Evolutionary conservation across 768 basidiomycete species (phyloP).

Genomic region (Boletales sp.): DNA sequence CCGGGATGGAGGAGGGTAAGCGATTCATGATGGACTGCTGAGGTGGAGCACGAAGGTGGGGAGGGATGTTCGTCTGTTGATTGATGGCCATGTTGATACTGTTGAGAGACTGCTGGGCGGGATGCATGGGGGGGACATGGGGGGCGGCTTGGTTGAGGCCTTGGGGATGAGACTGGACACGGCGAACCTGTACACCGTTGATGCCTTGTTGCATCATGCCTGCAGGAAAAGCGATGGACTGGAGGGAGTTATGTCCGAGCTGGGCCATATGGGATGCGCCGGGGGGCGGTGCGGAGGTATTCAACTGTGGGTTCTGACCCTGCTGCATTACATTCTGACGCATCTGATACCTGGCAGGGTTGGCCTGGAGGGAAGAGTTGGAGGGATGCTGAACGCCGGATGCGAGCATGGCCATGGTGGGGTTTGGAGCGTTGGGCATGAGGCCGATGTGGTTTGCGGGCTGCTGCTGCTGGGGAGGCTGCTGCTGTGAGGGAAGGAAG

Average conservation of each 20-base stretch:
- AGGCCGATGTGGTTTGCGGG: conserved; percentile 33
- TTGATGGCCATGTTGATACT: conserved; percentile 45
- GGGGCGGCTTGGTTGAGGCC: conserved; percentile 36
- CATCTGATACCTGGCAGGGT: conserved; percentile 28
- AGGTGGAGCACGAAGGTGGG: conserved; percentile 31
- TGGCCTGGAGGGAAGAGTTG: conserved; percentile 21
- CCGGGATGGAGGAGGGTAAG: conserved; percentile 30
- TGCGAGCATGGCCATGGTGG: conserved; percentile 39
- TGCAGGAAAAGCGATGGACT: conserved; percentile 40
- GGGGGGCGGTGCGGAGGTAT: conserved; percentile 25
- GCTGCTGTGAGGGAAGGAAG: conserved; percentile 38
- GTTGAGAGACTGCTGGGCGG: conserved; percentile 32
- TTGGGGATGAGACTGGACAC: conserved; percentile 58
- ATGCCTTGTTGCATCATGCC: conserved; percentile 40
- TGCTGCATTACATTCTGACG: conserved; percentile 38
- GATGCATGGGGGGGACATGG: conserved; percentile 35
- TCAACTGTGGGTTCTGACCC: conserved; percentile 35
- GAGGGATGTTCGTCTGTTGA: conserved; percentile 39
- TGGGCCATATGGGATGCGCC: conserved; percentile 27
- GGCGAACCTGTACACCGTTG: conserved; percentile 40
- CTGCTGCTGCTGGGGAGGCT: conserved; percentile 34
- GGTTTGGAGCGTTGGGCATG: conserved; percentile 32
- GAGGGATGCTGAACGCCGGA: conserved; percentile 24
- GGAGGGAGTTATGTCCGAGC: conserved; percentile 37
- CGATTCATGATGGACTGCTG: conserved; percentile 34